Evolutionary conservation across 176 grass and related monocot genomes (phyloP).

Genomic region (Rhynchospora pubera): DNA sequence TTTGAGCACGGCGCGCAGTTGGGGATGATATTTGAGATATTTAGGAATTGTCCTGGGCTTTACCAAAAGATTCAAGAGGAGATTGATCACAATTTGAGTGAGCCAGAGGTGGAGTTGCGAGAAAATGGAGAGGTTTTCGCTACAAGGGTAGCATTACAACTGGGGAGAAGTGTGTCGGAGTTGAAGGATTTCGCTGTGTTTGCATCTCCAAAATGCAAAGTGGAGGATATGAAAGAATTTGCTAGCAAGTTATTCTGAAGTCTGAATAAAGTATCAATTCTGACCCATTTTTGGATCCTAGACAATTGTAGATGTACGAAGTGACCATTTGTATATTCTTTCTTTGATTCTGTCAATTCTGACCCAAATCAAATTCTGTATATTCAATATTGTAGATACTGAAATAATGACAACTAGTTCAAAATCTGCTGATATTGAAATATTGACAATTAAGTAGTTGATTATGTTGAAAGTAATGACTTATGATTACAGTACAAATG

Average conservation of each 20-base stretch:
- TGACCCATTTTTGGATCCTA: background rate
- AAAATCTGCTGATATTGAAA: too few species aligned
- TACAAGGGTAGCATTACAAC: slow-evolving; percentile 11
- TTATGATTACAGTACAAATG: too few species aligned
- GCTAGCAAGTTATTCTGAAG: slow-evolving; percentile 12
- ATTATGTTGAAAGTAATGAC: too few species aligned
- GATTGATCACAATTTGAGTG: slow-evolving; percentile 19
- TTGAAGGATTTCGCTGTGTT: slow-evolving; percentile 1
- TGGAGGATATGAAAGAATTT: slow-evolving; percentile 22
- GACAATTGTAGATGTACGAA: background rate
- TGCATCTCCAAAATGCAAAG: slow-evolving; percentile 16
- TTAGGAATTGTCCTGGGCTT: slow-evolving; percentile 21
- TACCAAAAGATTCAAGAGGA: slow-evolving; percentile 22
- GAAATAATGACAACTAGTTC: too few species aligned
- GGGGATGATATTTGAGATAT: slow-evolving; percentile 32
- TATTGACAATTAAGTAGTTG: too few species aligned
- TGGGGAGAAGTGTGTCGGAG: slow-evolving; percentile 14
- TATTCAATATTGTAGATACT: too few species aligned
- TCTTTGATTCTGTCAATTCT: too few species aligned
- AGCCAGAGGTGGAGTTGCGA: slow-evolving; percentile 16
- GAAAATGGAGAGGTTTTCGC: slow-evolving; percentile 34
- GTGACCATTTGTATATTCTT: too few species aligned
- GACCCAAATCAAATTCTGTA: too few species aligned
- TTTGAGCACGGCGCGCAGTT: slow-evolving; percentile 29
- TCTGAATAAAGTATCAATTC: background rate